A percentile compares a stretch with the other conserved stretches of the same genome.
Conservation (phyloP, 805 yeast species). For the Maudiozyma turicensis region DNA sequence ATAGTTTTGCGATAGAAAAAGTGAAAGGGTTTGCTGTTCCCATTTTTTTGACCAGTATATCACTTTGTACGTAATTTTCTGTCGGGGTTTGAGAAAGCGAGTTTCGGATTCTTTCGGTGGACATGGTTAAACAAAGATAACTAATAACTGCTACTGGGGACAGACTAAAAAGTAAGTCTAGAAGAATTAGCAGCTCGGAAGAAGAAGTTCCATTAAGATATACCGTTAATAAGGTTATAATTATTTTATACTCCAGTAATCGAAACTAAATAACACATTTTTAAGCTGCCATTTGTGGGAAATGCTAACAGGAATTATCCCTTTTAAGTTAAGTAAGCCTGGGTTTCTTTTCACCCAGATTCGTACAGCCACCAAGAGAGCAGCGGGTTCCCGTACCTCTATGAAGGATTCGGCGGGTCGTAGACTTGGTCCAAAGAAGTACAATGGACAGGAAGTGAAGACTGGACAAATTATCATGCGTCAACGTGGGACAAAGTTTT, state of each 20-base stretch:
- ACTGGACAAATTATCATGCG: conserved; percentile 85
- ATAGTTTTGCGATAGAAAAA: too few species aligned
- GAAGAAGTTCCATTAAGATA: too few species aligned
- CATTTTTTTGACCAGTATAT: too few species aligned
- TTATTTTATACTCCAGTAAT: too few species aligned
- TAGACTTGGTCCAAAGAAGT: conserved; percentile 81
- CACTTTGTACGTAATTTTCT: too few species aligned
- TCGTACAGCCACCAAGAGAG: conserved; percentile 88
- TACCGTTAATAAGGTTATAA: neutral
- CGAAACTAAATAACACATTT: neutral
- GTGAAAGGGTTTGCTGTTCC: too few species aligned
- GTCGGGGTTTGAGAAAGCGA: too few species aligned
- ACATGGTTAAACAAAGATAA: too few species aligned
- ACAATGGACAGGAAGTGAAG: conserved; percentile 63
- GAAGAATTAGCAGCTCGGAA: neutral
- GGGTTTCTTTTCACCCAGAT: conserved; percentile 31
- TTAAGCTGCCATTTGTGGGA: neutral
- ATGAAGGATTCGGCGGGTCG: conserved; percentile 94
- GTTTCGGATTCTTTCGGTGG: too few species aligned
- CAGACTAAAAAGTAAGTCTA: too few species aligned
- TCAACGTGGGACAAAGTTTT: conserved; percentile 91
- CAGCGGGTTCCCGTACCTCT: conserved; percentile 89
- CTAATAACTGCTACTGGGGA: too few species aligned
- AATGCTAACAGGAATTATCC: conserved; percentile 3
- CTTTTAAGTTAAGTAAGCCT: neutral